Conservation (phyloP, 257 asterid species). For the Agastache rugosa region DNA sequence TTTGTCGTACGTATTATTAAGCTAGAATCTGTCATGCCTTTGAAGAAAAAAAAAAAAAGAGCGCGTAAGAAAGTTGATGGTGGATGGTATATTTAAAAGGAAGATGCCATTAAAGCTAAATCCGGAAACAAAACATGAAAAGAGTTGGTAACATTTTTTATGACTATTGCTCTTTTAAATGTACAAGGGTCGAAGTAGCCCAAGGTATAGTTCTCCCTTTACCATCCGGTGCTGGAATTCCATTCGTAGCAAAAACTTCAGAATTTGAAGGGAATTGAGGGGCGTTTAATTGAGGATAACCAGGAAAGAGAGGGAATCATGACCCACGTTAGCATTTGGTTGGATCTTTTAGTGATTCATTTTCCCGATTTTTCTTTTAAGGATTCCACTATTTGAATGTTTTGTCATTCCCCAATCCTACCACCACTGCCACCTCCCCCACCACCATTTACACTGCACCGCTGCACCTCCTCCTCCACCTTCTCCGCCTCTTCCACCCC, state of each 20-base stretch:
- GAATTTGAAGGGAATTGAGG: background rate
- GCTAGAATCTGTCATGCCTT: constrained; percentile 10
- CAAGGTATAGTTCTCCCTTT: background rate
- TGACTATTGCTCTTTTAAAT: background rate
- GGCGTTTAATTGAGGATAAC: too few relatives aligned
- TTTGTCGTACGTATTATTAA: background rate
- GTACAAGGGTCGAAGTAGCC: constrained; percentile 11
- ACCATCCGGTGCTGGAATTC: constrained; percentile 11
- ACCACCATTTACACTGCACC: too few relatives aligned
- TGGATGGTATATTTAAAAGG: background rate
- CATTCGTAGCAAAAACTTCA: background rate
- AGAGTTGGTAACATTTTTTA: background rate
- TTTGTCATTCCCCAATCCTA: too few relatives aligned
- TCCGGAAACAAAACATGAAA: background rate
- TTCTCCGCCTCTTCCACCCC: too few relatives aligned
- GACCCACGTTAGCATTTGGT: background rate
- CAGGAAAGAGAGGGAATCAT: background rate
- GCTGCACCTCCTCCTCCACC: too few relatives aligned
- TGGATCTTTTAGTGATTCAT: too few relatives aligned
- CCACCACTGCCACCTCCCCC: too few relatives aligned
- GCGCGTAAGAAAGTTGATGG: background rate
- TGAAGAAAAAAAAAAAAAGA: background rate
- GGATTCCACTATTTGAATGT: too few relatives aligned
- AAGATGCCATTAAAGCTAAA: background rate
- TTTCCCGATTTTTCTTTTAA: too few relatives aligned